Base-by-base conservation (phyloP, 805 yeast genomes). In the Starmerella bombicola region DNA sequence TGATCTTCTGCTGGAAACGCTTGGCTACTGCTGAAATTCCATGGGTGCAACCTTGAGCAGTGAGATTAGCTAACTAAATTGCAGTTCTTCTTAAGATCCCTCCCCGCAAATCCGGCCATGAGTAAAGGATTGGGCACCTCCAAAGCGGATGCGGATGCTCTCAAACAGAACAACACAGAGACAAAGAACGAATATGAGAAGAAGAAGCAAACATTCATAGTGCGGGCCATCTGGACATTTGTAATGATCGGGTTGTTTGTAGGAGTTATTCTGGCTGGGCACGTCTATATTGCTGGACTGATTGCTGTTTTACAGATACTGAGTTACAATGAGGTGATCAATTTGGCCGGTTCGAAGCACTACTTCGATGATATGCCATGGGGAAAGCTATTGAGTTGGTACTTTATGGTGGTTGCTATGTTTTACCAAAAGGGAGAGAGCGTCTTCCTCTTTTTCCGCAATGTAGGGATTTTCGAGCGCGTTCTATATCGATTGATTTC, bases 211-310 rank as follows among this genome's bases (percentile, higher is more conserved):
- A 80, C 86, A 32, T 85, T 91, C 55, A 58, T 85, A 35, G 82
- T 85, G 20, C 74, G 98, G 51, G 78, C 97, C 3, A 67, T 81
- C 35, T 91, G 97, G 97, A 81, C 96, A 0, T 61, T 91, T 53
- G 84, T 91, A 15, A 86, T 91, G 96, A 78, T 91, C 45, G 61
- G 67, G 15, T 75, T 74, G 5, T 80, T 85, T 60, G 74, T 83
- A 46, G 62, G 70, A 29, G 68, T 80, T 20, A 64, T 86, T 35
- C 76, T 81, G 22, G 73, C 86, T 8, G 98, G 98, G 31, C 97
- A 86, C 57, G 64, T 80, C 40, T 76, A 85, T 68, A 72, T 85
- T 39, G 80, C 86, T 43, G 59, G 72, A 5, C 65, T 82, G 43
- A 84, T 88, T 36, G 65, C 80, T 31, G 54, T 76, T 6, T 71